Base-by-base conservation (phyloP, 352 stramenopile genomes). In the Achlya hypogyna region DNA sequence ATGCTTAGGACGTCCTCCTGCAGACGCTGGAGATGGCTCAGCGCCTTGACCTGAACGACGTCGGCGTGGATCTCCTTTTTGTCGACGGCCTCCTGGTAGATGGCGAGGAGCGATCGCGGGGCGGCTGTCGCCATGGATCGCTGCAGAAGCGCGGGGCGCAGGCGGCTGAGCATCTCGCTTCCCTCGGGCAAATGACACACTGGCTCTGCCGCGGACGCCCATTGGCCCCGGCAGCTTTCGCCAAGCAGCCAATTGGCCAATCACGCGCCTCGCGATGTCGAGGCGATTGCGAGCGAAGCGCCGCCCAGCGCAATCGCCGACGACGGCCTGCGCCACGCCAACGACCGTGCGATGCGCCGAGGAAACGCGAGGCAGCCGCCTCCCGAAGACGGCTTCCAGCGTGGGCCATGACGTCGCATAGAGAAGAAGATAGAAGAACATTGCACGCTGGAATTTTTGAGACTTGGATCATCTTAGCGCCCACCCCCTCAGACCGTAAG, bases 31-130 rank as follows among this genome's bases (percentile, higher is more conserved):
- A 67, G 47, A 28, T 67, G 60, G 6, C 10, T 22, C 22, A 67
- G 31, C 16, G 60, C 60, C n/a, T 67, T 28, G 20, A 67, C 12
- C 27, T 67, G 60, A 27, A 67, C 60, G 20, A 4, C 18, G 23
- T 67, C 60, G 18, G 35, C 32, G 20, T n/a, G 42, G 32, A 67
- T 67, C 28, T 67, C 60, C n/a, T 58, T 35, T 5, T 49, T 58
- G 12, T 20, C 20, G 25, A 67, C 60, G 2, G 60, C 60, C 40
- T 67, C 60, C 18, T 58, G 29, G 23, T 67, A 67, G n/a, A 67
- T 67, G 43, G 56, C 60, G 12, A 67, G 32, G 35, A 67, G 60
- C 29, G 60, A 58, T 5, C 60, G 42, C 47, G 43, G 10, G 12
- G 29, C 16, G 14, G 59, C 59, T 34, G 56, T 18, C 18, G 25